Evolutionary conservation across 1,139 yeast genomes (phyloP), one percentile per base, ranked within the genome.

Genomic region (Yamadazyma dendronema): DNA sequence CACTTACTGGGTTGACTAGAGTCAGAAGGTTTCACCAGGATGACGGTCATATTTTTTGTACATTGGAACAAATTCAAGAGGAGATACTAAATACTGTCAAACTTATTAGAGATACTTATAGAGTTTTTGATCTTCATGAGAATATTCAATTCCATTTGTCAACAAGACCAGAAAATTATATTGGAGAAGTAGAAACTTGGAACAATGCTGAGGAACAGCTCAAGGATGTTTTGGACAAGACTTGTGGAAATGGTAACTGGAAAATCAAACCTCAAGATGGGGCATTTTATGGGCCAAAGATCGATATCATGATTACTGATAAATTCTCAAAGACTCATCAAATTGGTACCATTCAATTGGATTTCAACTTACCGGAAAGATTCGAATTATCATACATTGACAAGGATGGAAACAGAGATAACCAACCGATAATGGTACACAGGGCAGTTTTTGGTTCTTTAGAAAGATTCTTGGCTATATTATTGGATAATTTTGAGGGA

Each of bases 11-110:
- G 1, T 67, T 94, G 41, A 92, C 98, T 1, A 77, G 99, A 51
- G 97, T 94, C 7, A 77, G 99, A 46, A 79, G 97, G 49, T 94
- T 94, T 71, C 98, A 94, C 59, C 99, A 94, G 64, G 99, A 94
- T 58, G 98, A 94, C 59, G 98, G 97, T 9, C 98, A 94, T 56
- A 92, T 94, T 31, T 94, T 94, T 65, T 94, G 99, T 61, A 80
- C 84, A 15, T 72, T 79, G 38, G 81, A 75, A 17, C 98, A 94
- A 61, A 84, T 94, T 38, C 81, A 82, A 53, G 62, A 68, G 32
- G 98, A 94, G 59, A 88, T 92, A 41, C 59, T 72, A 21, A 79
- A 81, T 43, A 85, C 94, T 31, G 72, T 92, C 48, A 78, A 80
- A 50, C 73, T 92, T 56, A 74, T 92, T 49, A 82, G 84, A 53